These are phyloP conservation scores for Nannizziopsis barbatae DNA, from an alignment of 2,329 filamentous ascomycete genomes.

Conservation along the genomic window DNA sequence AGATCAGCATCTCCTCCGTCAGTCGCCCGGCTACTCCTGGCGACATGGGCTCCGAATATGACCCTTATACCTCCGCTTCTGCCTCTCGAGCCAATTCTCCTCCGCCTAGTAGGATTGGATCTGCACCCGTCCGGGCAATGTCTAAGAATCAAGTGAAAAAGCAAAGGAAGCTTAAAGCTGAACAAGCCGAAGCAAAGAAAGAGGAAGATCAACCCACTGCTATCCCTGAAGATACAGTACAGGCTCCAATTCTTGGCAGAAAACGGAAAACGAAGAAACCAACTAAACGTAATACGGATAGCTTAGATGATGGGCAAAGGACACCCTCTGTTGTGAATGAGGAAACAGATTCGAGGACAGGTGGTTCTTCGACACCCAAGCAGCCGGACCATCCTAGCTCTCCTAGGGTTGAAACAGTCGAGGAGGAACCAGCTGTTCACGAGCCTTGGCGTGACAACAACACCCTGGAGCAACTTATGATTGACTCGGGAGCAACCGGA, in stretches of 20 bases:
- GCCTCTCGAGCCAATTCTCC: slow-evolving; percentile 51
- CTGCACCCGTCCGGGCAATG: slow-evolving; percentile 48
- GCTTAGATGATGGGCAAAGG: slow-evolving; percentile 10
- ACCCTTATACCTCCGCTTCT: slow-evolving; percentile 48
- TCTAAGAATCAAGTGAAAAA: slow-evolving; percentile 55
- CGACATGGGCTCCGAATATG: slow-evolving; percentile 48
- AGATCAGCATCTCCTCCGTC: slow-evolving; percentile 42
- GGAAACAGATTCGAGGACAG: slow-evolving; percentile 2
- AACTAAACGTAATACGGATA: slow-evolving; percentile 17
- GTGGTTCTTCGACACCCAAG: slow-evolving; percentile 1
- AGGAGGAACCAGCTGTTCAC: slow-evolving; percentile 18
- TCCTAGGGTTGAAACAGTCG: slow-evolving; percentile 18
- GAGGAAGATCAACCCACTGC: slow-evolving; percentile 25
- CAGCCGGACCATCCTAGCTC: slow-evolving; percentile 3
- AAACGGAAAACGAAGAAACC: slow-evolving; percentile 49
- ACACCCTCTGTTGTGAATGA: slow-evolving; percentile 2
- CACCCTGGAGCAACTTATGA: slow-evolving; percentile 31
- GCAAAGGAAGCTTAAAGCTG: slow-evolving; percentile 42
- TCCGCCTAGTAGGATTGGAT: slow-evolving; percentile 43
- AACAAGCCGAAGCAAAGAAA: slow-evolving; percentile 36
- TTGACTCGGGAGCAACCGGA: slow-evolving; percentile 29
- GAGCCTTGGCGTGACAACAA: slow-evolving; percentile 32
- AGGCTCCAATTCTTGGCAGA: slow-evolving; percentile 51
- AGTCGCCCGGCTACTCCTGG: slow-evolving; percentile 52
- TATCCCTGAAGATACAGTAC: slow-evolving; percentile 41